These are phyloP conservation scores for Colletotrichum spinosum DNA, from an alignment of 2,329 filamentous ascomycete genomes.

Conservation along the genomic window DNA sequence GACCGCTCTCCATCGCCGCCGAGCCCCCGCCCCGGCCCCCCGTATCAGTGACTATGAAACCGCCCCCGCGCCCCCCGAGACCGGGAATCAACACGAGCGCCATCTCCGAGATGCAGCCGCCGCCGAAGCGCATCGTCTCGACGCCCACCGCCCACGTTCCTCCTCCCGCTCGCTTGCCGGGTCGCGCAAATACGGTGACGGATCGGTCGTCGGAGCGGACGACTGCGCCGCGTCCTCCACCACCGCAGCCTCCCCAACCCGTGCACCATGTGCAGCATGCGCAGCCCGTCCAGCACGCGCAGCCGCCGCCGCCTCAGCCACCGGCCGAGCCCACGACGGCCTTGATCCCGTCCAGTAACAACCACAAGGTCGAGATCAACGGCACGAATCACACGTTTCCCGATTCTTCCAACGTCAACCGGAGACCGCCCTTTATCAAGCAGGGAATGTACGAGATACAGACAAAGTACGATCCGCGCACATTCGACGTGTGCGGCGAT, in stretches of 20 bases:
- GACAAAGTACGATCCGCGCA: conserved; percentile 87
- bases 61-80: conserved; percentile 59
- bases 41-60: conserved; percentile 46
- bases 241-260: conserved; percentile 28
- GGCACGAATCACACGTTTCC: conserved; percentile 66
- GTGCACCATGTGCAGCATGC: conserved; percentile 12
- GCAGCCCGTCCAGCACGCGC: not conserved
- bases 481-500: conserved; percentile 89
- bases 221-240: conserved; percentile 45
- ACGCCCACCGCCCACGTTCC: conserved; percentile 37
- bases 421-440: conserved; percentile 81
- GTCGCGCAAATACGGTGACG: conserved; percentile 52
- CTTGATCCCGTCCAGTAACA: conserved; percentile 30
- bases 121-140: conserved; percentile 42
- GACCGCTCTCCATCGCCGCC: conserved; percentile 53
- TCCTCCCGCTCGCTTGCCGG: conserved; percentile 43
- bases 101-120: conserved; percentile 39
- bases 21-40: conserved; percentile 46
- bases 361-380: conserved; percentile 62
- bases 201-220: conserved; percentile 54
- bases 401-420: conserved; percentile 85
- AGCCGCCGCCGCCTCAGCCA: conserved; percentile 38
- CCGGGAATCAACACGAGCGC: conserved; percentile 44
- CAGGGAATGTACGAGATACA: conserved; percentile 80
- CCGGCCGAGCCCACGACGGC: conserved; percentile 55